phyloP scores from a whole-genome alignment of 306 rosid genomes.

The Vigna radiata region DNA sequence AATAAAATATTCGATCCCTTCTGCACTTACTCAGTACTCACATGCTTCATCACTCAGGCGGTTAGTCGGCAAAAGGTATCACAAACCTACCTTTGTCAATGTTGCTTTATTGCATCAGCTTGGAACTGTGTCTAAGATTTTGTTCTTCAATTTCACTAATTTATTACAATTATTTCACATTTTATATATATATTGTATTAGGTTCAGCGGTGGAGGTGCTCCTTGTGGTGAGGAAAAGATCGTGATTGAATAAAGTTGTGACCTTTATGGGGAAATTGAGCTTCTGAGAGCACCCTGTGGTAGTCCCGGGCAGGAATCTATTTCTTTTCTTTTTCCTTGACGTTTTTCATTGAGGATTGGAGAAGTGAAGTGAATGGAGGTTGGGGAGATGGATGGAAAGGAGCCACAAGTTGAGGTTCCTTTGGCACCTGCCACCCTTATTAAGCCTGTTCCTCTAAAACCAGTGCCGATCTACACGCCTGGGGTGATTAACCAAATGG shows the following conservation, averaged over 20 bases:
- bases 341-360: slow-evolving; percentile 12
- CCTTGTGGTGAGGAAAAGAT: neutral
- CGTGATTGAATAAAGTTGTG: slow-evolving; percentile 27
- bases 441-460: slow-evolving; percentile 41
- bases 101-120: slow-evolving; percentile 20
- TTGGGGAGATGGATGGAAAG: slow-evolving; percentile 35
- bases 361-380: slow-evolving; percentile 39
- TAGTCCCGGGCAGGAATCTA: neutral
- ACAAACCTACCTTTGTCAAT: slow-evolving; percentile 26
- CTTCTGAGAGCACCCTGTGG: slow-evolving; percentile 15
- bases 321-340: neutral
- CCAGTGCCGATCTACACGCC: slow-evolving; percentile 53
- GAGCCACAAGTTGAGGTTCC: slow-evolving; percentile 31
- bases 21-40: slow-evolving; percentile 41
- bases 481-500: slow-evolving; percentile 32
- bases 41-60: slow-evolving; percentile 33
- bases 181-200: neutral
- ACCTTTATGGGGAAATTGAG: slow-evolving; percentile 40
- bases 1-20: slow-evolving; percentile 16
- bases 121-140: slow-evolving; percentile 23
- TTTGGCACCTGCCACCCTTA: slow-evolving; percentile 50
- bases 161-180: neutral
- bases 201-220: slow-evolving; percentile 41
- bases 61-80: slow-evolving; percentile 41
- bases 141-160: slow-evolving; percentile 30